Evolutionary conservation across 2,329 filamentous ascomycete genomes (phyloP).

Genomic region (Lecanoromycetidae sp.): DNA sequence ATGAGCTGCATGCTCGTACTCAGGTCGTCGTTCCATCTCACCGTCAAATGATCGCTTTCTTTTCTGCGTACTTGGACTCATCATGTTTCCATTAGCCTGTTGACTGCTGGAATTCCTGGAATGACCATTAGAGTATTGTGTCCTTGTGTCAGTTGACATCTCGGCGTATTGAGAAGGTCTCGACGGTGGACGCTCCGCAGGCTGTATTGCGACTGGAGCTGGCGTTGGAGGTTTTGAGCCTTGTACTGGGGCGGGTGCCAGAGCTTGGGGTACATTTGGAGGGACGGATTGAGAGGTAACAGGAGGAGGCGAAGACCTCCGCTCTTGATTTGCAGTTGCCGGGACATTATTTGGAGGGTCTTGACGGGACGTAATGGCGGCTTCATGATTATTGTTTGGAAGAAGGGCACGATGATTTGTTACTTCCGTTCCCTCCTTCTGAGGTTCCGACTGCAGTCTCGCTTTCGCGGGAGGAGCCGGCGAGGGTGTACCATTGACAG

Average conservation of each 20-base stretch:
- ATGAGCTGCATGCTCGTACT: conserved; percentile 21
- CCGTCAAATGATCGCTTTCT: conserved; percentile 57
- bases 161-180: conserved; percentile 8
- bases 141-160: background rate
- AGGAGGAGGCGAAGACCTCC: conserved; percentile 8
- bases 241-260: background rate
- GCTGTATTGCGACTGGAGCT: background rate
- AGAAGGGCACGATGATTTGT: conserved; percentile 7
- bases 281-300: background rate
- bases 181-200: conserved; percentile 3
- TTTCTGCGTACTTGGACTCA: conserved; percentile 47
- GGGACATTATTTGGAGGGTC: background rate
- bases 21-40: conserved; percentile 30
- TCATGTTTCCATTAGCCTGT: conserved; percentile 11
- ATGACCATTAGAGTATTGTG: conserved; percentile 6
- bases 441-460: conserved; percentile 4
- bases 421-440: conserved; percentile 9
- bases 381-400: conserved; percentile 6
- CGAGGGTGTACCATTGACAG: conserved; percentile 33
- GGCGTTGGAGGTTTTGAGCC: conserved; percentile 1
- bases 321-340: conserved; percentile 1
- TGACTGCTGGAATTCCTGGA: conserved; percentile 21
- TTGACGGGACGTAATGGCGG: background rate
- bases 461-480: conserved; percentile 15
- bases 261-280: background rate